phyloP scores from a whole-genome alignment of 495 filamentous ascomycete species.

The Penicillium manginii region DNA sequence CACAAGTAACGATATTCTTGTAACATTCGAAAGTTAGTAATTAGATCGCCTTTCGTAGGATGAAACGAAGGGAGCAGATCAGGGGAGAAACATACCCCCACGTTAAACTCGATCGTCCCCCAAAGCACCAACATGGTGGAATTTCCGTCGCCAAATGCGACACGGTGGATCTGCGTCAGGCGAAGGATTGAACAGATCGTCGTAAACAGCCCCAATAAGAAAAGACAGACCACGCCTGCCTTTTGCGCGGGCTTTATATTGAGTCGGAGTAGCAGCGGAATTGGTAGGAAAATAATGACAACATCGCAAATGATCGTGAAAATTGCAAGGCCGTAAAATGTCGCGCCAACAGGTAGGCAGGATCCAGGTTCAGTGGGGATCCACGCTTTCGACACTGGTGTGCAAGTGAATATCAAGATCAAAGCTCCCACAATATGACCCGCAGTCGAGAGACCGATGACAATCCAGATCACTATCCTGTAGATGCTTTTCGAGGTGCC shows the following conservation, averaged over 20 bases:
- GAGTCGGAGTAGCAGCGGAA: slow-evolving; percentile 55
- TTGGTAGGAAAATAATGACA: slow-evolving; percentile 55
- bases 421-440: slow-evolving; percentile 55
- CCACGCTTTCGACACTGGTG: slow-evolving; percentile 54
- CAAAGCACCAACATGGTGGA: slow-evolving; percentile 61
- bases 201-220: slow-evolving; percentile 61
- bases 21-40: slow-evolving; percentile 1
- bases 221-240: slow-evolving; percentile 55
- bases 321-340: slow-evolving; percentile 56
- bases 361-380: slow-evolving; percentile 35
- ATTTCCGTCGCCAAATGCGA: slow-evolving; percentile 56
- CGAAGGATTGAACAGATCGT: slow-evolving; percentile 60
- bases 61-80: not conserved
- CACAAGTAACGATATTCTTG: slow-evolving; percentile 52
- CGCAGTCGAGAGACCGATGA: slow-evolving; percentile 45
- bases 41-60: not conserved
- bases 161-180: slow-evolving; percentile 55
- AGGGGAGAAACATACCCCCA: slow-evolving; percentile 42
- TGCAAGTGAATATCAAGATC: slow-evolving; percentile 56
- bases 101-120: slow-evolving; percentile 63
- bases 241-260: slow-evolving; percentile 57
- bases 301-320: slow-evolving; percentile 59
- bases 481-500: slow-evolving; percentile 52
- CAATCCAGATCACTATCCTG: slow-evolving; percentile 49
- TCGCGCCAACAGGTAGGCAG: slow-evolving; percentile 54